A percentile compares a stretch with the other conserved stretches of the same genome.
These are phyloP conservation scores for Taphrina betulina DNA, from an alignment of 1,139 yeast species.

Conservation along the genomic window DNA sequence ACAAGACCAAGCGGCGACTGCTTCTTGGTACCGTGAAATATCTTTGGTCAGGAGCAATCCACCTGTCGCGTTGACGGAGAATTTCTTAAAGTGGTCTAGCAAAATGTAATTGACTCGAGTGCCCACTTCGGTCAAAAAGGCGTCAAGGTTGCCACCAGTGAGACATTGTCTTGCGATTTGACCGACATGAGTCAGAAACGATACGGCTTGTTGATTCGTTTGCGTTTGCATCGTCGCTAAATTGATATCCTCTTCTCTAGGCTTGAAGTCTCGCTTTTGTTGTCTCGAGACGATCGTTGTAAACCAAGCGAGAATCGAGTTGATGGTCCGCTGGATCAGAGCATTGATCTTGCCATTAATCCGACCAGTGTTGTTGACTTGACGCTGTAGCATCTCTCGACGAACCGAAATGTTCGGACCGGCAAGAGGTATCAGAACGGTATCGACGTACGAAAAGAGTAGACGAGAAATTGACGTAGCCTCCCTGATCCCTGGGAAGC, in stretches of 20 bases:
- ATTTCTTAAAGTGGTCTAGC: constrained; percentile 72
- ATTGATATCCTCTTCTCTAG: constrained; percentile 47
- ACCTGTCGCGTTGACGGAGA: constrained; percentile 75
- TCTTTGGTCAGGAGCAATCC: constrained; percentile 84
- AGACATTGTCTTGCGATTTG: constrained; percentile 45
- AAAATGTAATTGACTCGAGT: constrained; percentile 58
- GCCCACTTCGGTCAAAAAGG: constrained; percentile 61
- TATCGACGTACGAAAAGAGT: constrained; percentile 67
- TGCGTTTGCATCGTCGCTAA: constrained; percentile 38
- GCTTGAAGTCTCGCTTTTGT: constrained; percentile 60
- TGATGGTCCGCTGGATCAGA: constrained; percentile 61
- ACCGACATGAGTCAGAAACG: constrained; percentile 49
- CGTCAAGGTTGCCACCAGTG: constrained; percentile 56
- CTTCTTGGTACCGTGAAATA: constrained; percentile 71
- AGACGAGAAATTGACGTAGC: constrained; percentile 65
- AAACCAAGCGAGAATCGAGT: constrained; percentile 44
- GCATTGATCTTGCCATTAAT: constrained; percentile 70
- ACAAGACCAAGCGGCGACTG: constrained; percentile 69
- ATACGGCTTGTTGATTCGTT: constrained; percentile 63
- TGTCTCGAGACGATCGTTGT: constrained; percentile 56
- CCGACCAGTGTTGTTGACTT: constrained; percentile 65
- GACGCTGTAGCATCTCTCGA: constrained; percentile 59
- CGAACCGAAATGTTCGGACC: constrained; percentile 53
- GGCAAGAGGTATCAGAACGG: constrained; percentile 70
- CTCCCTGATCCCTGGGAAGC: constrained; percentile 55